These are phyloP conservation scores for Apiosordaria backusii DNA, from an alignment of 495 filamentous ascomycete species.

Conservation along the genomic window DNA sequence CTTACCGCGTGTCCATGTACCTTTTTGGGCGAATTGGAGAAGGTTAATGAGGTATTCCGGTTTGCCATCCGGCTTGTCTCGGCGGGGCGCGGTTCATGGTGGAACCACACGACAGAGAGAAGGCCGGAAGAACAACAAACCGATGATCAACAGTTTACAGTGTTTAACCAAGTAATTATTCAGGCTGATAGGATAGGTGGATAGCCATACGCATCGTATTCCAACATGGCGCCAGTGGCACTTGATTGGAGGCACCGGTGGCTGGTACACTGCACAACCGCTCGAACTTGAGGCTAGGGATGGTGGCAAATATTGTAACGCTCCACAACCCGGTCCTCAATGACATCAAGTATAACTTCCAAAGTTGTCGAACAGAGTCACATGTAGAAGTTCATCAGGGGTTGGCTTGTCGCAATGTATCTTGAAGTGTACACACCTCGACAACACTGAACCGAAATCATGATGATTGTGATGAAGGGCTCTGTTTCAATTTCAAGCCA, in stretches of 20 bases:
- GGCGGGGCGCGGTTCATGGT: neutral
- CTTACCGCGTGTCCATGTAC: neutral
- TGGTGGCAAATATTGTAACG: neutral
- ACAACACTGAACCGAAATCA: neutral
- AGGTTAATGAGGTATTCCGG: neutral
- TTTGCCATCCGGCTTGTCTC: neutral
- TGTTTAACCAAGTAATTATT: neutral
- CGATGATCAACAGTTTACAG: neutral
- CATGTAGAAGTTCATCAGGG: neutral
- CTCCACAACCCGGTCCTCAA: neutral
- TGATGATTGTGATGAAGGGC: neutral
- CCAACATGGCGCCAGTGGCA: neutral
- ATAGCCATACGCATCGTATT: too few relatives aligned
- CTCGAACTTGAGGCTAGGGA: neutral
- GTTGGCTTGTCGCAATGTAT: too few relatives aligned
- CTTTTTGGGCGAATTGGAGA: neutral
- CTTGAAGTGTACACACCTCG: neutral
- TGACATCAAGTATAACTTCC: neutral
- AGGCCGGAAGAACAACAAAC: neutral
- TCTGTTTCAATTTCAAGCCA: neutral
- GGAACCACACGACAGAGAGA: neutral
- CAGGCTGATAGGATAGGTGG: neutral
- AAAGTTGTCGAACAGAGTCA: neutral
- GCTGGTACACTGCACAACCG: neutral
- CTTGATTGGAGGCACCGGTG: neutral